A percentile compares a stretch with the other conserved stretches of the same genome.
Conservation (phyloP, 192 early-diverging fungal species). For the Gryganskiella cystojenkinii region DNA sequence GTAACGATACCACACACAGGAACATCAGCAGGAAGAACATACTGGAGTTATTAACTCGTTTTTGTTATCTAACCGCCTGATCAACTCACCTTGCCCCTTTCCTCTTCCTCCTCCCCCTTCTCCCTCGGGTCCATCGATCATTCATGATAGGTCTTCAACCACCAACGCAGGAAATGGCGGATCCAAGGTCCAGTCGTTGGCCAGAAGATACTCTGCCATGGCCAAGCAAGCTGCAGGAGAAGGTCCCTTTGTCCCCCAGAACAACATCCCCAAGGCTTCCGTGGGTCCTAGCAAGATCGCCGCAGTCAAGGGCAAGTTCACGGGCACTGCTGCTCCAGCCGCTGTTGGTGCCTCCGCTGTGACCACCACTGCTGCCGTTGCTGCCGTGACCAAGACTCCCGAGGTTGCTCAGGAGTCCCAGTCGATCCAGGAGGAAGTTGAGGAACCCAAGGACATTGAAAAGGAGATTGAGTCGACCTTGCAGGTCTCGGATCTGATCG, state of each 20-base stretch:
- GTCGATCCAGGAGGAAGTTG: conserved; percentile 3
- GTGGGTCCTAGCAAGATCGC: conserved; percentile 8
- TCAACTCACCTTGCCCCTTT: background rate
- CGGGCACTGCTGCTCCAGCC: background rate
- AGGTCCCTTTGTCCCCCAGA: conserved; percentile 25
- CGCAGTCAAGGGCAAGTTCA: conserved; percentile 18
- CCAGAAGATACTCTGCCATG: conserved; percentile 40
- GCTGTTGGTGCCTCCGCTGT: conserved; percentile 1
- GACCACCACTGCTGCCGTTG: background rate
- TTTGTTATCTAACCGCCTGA: too few relatives aligned
- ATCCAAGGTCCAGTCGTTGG: conserved; percentile 41
- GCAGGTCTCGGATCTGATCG: conserved; percentile 16
- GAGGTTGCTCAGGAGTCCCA: conserved; percentile 24
- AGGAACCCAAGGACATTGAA: conserved; percentile 8
- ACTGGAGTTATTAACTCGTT: too few relatives aligned
- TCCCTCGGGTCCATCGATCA: background rate
- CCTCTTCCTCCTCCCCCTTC: background rate
- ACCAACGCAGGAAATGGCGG: background rate
- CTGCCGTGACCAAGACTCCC: background rate
- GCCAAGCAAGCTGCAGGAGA: conserved; percentile 38
- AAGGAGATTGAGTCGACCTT: conserved; percentile 21
- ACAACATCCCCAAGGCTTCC: conserved; percentile 19
- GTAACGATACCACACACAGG: too few relatives aligned
- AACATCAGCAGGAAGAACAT: too few relatives aligned
- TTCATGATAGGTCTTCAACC: background rate